Evolutionary conservation across 371 early-diverging fungal species (phyloP), one percentile per base, ranked within the genome.

Genomic region (Nosema muscidifuracis): DNA sequence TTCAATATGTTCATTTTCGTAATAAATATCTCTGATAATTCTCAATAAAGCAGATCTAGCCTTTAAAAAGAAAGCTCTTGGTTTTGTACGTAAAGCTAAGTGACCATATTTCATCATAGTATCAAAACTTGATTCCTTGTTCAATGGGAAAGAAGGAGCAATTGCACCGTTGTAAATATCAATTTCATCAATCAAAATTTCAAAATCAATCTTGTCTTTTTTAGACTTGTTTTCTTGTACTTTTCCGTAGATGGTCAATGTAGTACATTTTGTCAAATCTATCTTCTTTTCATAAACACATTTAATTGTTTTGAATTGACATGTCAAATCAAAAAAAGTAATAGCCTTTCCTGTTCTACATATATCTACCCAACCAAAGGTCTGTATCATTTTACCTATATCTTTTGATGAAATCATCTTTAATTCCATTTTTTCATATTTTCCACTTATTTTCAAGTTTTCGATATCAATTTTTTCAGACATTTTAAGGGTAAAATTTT

Each of bases 1-100:
- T 85, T 99, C 98, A 65, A 85, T 86, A 79, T 91, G 90, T 10
- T 87, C 87, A 38, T 86, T 86, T 55, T 82, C 74, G 44, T 91
- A 89, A 82, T 92, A 97, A 86, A 90, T 91, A 69, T 89, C 90
- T 81, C 98, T 90, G 88, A 95, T 92, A 7, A 90, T 88, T 64
- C 88, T 88, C 84, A 97, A 84, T 13, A 93, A 86, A 50, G 88
- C 81, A 40, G 92, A 86, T 68, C 97, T 87, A 47, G 92, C 90
- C 82, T 89, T 90, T 67, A 99, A 84, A 55, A 94, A 89, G 15
- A 89, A 86, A 24, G 92, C 89, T 6, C 91, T 86, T 28, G 87
- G 90, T 75, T 94, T 92, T 73, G 91, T 92, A 81, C 99, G 91
- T 75, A 97, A 85, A 20, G 92, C 92, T 56, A 99, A 85, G 81